These are phyloP conservation scores for Didymella arachidicola DNA, from an alignment of 2,329 filamentous ascomycete species.

Conservation along the genomic window DNA sequence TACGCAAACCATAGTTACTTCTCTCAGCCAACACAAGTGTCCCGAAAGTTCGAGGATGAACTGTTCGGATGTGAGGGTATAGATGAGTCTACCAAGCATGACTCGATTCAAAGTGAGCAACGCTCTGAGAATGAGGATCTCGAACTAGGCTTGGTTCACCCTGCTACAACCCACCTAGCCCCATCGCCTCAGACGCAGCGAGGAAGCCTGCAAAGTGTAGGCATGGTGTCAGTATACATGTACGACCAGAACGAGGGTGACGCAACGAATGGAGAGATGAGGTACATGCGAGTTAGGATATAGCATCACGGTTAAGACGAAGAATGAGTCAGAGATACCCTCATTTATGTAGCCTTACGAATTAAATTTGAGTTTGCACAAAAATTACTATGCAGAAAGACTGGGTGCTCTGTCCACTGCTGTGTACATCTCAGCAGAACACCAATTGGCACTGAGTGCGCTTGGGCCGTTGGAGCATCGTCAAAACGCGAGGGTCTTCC, in stretches of 20 bases:
- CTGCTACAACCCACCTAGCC: not conserved
- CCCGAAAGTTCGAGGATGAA: not conserved
- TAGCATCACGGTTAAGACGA: not conserved
- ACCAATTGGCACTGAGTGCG: not conserved
- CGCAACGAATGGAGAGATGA: not conserved
- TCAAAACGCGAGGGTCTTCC: not conserved
- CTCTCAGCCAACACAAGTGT: not conserved
- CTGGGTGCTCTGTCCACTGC: no score
- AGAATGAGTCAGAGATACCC: not conserved
- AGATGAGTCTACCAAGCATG: not conserved
- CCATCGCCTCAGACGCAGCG: not conserved
- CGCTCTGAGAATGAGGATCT: not conserved
- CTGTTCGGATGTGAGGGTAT: not conserved
- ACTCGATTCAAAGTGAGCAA: not conserved
- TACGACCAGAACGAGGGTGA: not conserved
- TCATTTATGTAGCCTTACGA: not conserved
- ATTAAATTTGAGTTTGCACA: no score
- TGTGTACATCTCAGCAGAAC: not conserved
- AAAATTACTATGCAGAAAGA: no score
- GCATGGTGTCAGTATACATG: constrained; percentile 1
- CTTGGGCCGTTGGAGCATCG: not conserved
- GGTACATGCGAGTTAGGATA: not conserved
- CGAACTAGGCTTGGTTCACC: not conserved
- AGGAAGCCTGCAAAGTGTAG: not conserved
- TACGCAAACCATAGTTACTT: not conserved